These are phyloP conservation scores for Botrytis sinoallii DNA, from an alignment of 2,329 filamentous ascomycete genomes.

Conservation along the genomic window DNA sequence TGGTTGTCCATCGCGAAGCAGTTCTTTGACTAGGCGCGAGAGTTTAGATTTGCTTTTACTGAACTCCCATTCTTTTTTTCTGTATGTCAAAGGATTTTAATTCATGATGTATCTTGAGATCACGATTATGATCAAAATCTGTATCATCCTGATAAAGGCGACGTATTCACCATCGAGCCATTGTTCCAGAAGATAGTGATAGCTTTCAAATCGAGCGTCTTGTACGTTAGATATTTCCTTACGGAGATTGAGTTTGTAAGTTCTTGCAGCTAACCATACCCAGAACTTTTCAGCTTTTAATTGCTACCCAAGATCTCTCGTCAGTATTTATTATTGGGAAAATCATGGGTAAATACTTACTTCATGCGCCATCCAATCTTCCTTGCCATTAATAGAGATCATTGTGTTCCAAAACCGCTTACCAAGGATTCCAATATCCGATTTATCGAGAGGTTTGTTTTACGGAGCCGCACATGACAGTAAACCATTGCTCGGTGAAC, in stretches of 20 bases:
- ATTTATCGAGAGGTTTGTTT: neutral
- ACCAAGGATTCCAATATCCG: neutral
- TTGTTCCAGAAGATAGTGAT: neutral
- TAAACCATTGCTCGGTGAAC: neutral
- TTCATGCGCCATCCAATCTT: neutral
- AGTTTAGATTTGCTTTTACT: neutral
- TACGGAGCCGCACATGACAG: neutral
- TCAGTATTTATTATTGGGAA: neutral
- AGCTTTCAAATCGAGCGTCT: neutral
- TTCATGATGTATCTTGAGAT: neutral
- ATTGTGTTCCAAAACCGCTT: neutral
- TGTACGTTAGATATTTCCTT: neutral
- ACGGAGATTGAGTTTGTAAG: neutral
- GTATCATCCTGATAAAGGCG: neutral
- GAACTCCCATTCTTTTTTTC: neutral
- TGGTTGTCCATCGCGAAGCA: too few species aligned
- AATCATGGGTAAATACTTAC: neutral
- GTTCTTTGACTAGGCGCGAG: neutral
- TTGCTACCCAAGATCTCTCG: neutral
- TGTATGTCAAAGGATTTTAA: rapidly evolving
- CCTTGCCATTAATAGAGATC: neutral
- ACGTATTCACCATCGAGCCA: too few species aligned
- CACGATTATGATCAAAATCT: neutral
- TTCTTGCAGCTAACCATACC: neutral
- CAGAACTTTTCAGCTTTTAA: neutral